These are phyloP conservation scores for Euphorbia celastroides DNA, from an alignment of 441 rosid species.

Conservation along the genomic window DNA sequence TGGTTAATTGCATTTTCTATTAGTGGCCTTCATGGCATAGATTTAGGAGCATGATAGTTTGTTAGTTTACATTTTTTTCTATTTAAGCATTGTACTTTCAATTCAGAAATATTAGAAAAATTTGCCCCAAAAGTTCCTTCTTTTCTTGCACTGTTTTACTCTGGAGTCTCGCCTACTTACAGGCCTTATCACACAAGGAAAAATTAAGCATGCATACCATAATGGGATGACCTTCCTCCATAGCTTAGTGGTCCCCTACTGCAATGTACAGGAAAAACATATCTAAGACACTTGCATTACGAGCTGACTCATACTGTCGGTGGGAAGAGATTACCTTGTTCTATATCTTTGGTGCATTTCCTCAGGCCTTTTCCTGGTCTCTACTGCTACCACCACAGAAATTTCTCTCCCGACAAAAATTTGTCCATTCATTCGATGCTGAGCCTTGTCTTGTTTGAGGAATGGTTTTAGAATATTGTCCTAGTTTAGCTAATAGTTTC, in stretches of 20 bases:
- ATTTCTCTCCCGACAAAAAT: slow-evolving; percentile 84
- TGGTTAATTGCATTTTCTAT: too few species aligned
- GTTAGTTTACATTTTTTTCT: too few species aligned
- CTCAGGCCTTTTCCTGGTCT: slow-evolving; percentile 94
- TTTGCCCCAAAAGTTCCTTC: too few species aligned
- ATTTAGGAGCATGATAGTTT: too few species aligned
- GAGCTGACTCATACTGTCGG: background rate
- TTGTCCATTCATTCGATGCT: slow-evolving; percentile 83
- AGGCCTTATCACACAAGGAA: background rate
- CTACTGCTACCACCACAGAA: slow-evolving; percentile 88
- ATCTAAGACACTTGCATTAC: background rate
- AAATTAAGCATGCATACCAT: slow-evolving; percentile 42
- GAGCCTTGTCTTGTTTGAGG: too few species aligned
- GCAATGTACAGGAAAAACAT: slow-evolving; percentile 18
- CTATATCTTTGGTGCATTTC: slow-evolving; percentile 84
- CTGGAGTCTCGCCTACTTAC: too few species aligned
- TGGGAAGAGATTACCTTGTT: slow-evolving; percentile 36
- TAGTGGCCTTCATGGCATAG: too few species aligned
- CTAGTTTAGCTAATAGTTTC: too few species aligned
- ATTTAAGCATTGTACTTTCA: too few species aligned
- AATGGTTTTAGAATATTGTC: too few species aligned
- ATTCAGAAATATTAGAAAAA: too few species aligned
- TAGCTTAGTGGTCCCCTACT: slow-evolving; percentile 65
- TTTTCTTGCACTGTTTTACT: too few species aligned
- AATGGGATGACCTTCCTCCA: slow-evolving; percentile 55